Percentiles rank a stretch among this genome's conserved stretches.
These are phyloP conservation scores for Magnaporthiopsis incrustans DNA, from an alignment of 2,329 filamentous ascomycete species.

Conservation along the genomic window DNA sequence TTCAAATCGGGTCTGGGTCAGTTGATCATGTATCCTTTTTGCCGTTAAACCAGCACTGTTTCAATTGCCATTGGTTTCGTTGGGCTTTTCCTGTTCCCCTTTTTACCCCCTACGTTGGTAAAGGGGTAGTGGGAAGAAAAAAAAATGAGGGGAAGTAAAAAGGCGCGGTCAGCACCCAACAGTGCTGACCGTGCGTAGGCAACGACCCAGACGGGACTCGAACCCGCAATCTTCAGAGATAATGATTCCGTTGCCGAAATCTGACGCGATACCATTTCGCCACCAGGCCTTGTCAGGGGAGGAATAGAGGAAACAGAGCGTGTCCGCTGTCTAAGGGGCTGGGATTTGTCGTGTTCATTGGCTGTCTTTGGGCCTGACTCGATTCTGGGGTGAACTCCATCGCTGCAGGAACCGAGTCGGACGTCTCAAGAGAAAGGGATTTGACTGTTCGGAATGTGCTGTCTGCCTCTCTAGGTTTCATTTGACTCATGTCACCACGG, in stretches of 20 bases:
- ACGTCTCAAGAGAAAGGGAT: too few relatives aligned
- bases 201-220: slow-evolving; percentile 6
- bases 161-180: too few relatives aligned
- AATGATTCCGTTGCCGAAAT: slow-evolving; percentile 3
- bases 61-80: too few relatives aligned
- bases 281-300: background rate
- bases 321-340: background rate
- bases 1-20: slow-evolving; percentile 9
- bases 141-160: background rate
- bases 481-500: too few relatives aligned
- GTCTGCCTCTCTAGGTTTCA: too few relatives aligned
- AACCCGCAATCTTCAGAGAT: slow-evolving; percentile 7
- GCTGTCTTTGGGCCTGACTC: background rate
- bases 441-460: too few relatives aligned
- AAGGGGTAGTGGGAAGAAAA: too few relatives aligned
- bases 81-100: too few relatives aligned
- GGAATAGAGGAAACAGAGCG: background rate
- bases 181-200: too few relatives aligned
- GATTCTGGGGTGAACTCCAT: background rate
- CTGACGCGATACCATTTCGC: slow-evolving; percentile 8
- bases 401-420: background rate
- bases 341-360: background rate
- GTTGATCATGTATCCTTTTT: background rate
- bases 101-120: too few relatives aligned
- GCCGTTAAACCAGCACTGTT: too few relatives aligned